Base-by-base conservation (phyloP, 192 early-diverging fungal species). In the Rhizophagus clarus region DNA sequence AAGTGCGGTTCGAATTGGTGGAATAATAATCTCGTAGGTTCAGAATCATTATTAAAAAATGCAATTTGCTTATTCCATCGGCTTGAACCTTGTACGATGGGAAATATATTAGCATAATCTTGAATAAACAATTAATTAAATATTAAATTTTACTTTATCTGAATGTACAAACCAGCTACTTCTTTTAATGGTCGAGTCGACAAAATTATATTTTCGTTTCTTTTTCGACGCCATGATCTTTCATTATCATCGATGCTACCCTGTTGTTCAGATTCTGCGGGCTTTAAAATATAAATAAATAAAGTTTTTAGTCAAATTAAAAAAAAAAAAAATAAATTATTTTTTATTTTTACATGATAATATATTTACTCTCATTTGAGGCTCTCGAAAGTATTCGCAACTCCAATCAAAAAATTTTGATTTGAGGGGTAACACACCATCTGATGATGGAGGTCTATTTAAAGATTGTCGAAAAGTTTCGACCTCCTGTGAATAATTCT, bases 1-100 rank as follows among this genome's bases (percentile, higher is more conserved):
- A 96, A 85, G 83, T 97, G 94, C 24, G 93, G 90, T 83, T 98
- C 96, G 81, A 92, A 95, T 64, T 92, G 90, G 82, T 99, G 97
- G 85, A 97, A 92, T 2, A 90, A 81, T 28, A 93, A 76, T 70
- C 85, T 81, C 51, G 82, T 89, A 8, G 88, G 87, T 31, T 87
- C 83, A 0, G 86, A 84, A 45, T 88, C 88, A 79, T 88, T 88
- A 82, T 89, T 85, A 71, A 89, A 85, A 1, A 86, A 79, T 26
- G 83, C 82, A 49, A 86, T 80, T 60, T 85, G 86, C 24, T 89
- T 86, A 67, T 90, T 88, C 88, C 89, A 90, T 77, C 87, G 89
- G 67, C 90, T 90, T 3, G 81, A 82, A 14, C 86, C 88, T 91
- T 79, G 15, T 81, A 32, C 15, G 6, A 31, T 47, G 42, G 42